Base-by-base conservation (phyloP, 306 rosid genomes). In the Ceratonia siliqua region DNA sequence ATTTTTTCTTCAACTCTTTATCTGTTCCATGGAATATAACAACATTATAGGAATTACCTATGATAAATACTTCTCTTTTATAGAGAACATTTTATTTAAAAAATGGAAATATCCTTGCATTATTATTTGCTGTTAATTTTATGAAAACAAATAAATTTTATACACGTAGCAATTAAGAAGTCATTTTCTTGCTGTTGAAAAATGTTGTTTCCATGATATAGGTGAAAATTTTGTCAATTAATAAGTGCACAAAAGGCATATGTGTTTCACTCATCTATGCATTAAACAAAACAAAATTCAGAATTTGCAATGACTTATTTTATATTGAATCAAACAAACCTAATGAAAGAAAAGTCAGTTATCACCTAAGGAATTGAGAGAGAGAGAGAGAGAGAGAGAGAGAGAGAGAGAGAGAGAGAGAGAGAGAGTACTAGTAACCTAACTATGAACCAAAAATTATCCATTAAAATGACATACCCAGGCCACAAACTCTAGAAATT, bases 1-100 rank as follows among this genome's bases (percentile, higher is more conserved):
- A 14, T 6, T 17, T 33, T 41, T 65, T 32, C 15, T n/a, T n/a
- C n/a, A 41, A 62, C 81, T 63, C 18, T 43, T 70, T 48, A 58
- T 39, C 30, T 71, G 63, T 79, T 75, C 59, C 56, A 50, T 83
- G 42, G 20, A 57, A 54, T 49, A 79, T 33, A 46, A 30, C 22
- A 45, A n/a, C n/a, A 30, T 36, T 39, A 28, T 5, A 54, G 36
- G 55, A 78, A 73, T 42, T 27, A 35, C 52, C 62, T 59, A 15
- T n/a, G 48, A 35, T 15, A 72, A 72, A 38, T 43, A 57, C 5
- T 62, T 62, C 15, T 33, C 38, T 58, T 70, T 27, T 12, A 5
- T 21, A 4, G 25, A 64, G 30, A 55, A 70, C n/a, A 70, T 36
- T 64, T 28, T 38, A 24, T 39, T 41, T 18, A 32, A 11, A 2